Evolutionary conservation across 2,329 filamentous ascomycete genomes (phyloP).

Genomic region (Ophiosphaerella herpotricha): DNA sequence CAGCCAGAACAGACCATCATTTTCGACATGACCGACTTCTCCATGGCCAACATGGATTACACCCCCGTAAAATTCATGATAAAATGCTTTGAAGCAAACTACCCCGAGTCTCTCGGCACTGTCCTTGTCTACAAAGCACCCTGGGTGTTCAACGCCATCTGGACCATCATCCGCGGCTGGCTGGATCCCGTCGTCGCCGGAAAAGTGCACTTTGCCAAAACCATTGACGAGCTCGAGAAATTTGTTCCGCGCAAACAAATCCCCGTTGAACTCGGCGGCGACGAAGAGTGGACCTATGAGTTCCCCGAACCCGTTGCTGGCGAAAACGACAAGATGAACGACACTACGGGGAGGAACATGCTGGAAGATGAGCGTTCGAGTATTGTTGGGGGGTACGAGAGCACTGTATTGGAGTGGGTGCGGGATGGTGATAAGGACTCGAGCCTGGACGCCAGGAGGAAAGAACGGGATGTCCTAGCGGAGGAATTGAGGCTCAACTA

Average conservation of each 20-base stretch:
- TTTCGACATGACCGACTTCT: constrained; percentile 95
- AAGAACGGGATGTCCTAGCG: constrained; percentile 65
- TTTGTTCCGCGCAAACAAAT: constrained; percentile 75
- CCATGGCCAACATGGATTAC: constrained; percentile 97
- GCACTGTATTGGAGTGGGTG: constrained; percentile 77
- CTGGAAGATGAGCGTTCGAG: constrained; percentile 67
- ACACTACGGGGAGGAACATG: constrained; percentile 62
- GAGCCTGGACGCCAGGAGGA: constrained; percentile 54
- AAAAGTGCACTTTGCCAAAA: constrained; percentile 93
- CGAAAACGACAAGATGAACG: constrained; percentile 78
- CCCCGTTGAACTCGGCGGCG: constrained; percentile 81
- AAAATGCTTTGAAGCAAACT: constrained; percentile 98
- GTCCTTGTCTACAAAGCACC: constrained; percentile 95
- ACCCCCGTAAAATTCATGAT: constrained; percentile 98
- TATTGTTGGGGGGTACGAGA: constrained; percentile 75
- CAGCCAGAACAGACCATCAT: constrained; percentile 71
- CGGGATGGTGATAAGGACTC: constrained; percentile 49
- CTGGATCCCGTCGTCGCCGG: constrained; percentile 92
- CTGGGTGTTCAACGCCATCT: constrained; percentile 97
- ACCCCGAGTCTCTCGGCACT: constrained; percentile 86
- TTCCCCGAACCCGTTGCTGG: constrained; percentile 76
- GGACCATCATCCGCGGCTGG: constrained; percentile 95
- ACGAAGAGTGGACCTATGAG: constrained; percentile 81
- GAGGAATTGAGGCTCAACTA: constrained; percentile 73
- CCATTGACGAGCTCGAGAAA: constrained; percentile 73